Conservation (phyloP, 2,329 filamentous ascomycete species). For the Ceratocystis harringtonii region DNA sequence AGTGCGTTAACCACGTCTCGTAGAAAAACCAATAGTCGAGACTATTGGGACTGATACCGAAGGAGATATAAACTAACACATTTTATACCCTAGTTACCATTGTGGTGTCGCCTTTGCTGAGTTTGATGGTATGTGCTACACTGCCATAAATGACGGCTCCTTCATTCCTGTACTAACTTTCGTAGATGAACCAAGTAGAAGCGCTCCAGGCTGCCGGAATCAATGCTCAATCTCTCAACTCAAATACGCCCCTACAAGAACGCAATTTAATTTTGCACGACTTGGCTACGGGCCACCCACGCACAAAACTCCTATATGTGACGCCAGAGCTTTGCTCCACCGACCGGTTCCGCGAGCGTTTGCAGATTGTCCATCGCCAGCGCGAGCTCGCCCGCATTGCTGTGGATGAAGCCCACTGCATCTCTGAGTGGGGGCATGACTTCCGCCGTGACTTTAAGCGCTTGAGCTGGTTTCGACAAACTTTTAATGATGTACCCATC, state of each 20-base stretch:
- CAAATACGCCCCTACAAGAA: conserved; percentile 53
- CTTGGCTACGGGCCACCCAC: conserved; percentile 74
- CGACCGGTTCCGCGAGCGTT: conserved; percentile 58
- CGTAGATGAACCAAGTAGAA: conserved; percentile 78
- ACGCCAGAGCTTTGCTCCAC: conserved; percentile 78
- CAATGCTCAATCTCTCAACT: conserved; percentile 73
- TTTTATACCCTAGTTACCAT: conserved; percentile 51
- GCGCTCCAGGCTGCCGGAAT: conserved; percentile 60
- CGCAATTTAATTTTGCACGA: conserved; percentile 60
- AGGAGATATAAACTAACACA: not conserved
- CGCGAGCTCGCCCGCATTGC: conserved; percentile 75
- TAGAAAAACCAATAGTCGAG: not conserved
- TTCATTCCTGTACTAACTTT: no score
- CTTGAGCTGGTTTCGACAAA: conserved; percentile 69
- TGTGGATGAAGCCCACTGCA: conserved; percentile 91
- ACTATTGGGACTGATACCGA: conserved; percentile 2
- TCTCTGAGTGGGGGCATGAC: conserved; percentile 96
- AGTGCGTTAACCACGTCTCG: conserved; percentile 38
- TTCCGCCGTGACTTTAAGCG: conserved; percentile 87
- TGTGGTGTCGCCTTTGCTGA: conserved; percentile 75
- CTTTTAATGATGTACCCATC: conserved; percentile 72
- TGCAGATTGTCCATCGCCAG: conserved; percentile 62
- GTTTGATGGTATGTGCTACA: conserved; percentile 54
- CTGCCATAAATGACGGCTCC: no score
- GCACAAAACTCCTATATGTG: conserved; percentile 73